Percentiles rank a stretch among this genome's conserved stretches.
Evolutionary conservation across 1,139 yeast genomes (phyloP).

Genomic region (Kurtzmaniella natalensis): DNA sequence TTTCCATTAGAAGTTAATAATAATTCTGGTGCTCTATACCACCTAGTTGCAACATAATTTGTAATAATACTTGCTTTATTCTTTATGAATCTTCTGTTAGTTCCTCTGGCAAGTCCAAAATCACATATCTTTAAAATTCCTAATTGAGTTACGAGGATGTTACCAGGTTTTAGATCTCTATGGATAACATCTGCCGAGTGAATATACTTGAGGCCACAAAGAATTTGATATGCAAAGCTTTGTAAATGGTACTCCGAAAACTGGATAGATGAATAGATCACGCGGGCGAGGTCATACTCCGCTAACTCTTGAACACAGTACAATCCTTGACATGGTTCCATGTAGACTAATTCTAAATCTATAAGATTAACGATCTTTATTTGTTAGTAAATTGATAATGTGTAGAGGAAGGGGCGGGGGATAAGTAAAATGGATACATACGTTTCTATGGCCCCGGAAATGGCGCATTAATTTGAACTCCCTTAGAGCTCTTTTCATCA

Average conservation of each 20-base stretch:
- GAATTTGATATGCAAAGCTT: constrained; percentile 69
- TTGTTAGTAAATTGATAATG: constrained; percentile 3
- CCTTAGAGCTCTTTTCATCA: constrained; percentile 70
- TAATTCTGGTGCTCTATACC: constrained; percentile 95
- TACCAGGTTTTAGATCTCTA: constrained; percentile 83
- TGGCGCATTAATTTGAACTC: constrained; percentile 75
- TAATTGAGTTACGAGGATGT: constrained; percentile 65
- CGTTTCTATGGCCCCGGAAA: constrained; percentile 78
- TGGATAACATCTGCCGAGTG: constrained; percentile 86
- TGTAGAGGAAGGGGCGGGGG: not conserved
- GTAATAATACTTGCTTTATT: constrained; percentile 49
- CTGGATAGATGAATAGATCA: constrained; percentile 71
- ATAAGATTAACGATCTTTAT: constrained; percentile 58
- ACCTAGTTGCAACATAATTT: constrained; percentile 87
- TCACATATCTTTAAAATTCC: constrained; percentile 80
- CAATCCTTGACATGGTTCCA: constrained; percentile 73
- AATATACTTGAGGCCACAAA: constrained; percentile 76
- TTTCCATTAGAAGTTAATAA: constrained; percentile 60
- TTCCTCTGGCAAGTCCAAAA: constrained; percentile 84
- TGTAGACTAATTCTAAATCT: constrained; percentile 66
- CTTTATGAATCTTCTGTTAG: constrained; percentile 41
- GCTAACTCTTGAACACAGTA: constrained; percentile 79
- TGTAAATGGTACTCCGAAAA: constrained; percentile 83
- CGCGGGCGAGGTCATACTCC: constrained; percentile 74
- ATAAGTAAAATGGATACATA: constrained; percentile 15